These are phyloP conservation scores for Tetrahymena thermophila DNA, from an alignment of 73 alveolate species.

Conservation along the genomic window DNA sequence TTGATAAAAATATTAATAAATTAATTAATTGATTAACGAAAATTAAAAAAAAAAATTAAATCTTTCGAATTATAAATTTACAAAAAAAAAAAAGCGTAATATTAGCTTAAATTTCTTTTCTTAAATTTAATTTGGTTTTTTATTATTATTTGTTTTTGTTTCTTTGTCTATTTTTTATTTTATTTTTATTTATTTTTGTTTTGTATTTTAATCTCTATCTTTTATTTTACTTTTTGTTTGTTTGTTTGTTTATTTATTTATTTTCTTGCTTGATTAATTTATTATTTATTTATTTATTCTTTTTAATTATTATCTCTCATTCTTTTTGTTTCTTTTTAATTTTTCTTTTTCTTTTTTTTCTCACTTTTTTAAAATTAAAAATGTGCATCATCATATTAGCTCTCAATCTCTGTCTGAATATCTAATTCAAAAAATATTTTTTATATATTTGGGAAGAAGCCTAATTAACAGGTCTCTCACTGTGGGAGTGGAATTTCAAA, in stretches of 20 bases:
- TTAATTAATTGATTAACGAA: too few relatives aligned
- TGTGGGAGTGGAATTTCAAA: conserved; percentile 1
- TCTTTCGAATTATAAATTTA: too few relatives aligned
- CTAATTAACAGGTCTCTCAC: conserved; percentile 1
- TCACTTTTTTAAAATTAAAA: neutral
- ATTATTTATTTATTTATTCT: neutral
- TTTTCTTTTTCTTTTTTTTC: neutral
- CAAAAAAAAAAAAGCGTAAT: too few relatives aligned
- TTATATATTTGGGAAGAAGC: neutral
- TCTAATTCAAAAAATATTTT: neutral
- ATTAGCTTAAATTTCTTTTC: neutral
- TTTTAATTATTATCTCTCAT: neutral
- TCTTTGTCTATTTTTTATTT: neutral
- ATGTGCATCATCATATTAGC: neutral
- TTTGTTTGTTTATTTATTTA: neutral
- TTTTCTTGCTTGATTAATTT: neutral
- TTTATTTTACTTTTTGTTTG: neutral
- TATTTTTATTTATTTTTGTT: neutral
- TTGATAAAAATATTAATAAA: too few relatives aligned
- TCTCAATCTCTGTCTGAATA: neutral
- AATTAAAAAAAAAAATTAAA: too few relatives aligned
- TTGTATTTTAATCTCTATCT: neutral
- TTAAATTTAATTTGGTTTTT: neutral
- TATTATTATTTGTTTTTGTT: neutral
- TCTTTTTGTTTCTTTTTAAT: neutral